These are phyloP conservation scores for Firmiana major DNA, from an alignment of 345 rosid species.

Conservation along the genomic window DNA sequence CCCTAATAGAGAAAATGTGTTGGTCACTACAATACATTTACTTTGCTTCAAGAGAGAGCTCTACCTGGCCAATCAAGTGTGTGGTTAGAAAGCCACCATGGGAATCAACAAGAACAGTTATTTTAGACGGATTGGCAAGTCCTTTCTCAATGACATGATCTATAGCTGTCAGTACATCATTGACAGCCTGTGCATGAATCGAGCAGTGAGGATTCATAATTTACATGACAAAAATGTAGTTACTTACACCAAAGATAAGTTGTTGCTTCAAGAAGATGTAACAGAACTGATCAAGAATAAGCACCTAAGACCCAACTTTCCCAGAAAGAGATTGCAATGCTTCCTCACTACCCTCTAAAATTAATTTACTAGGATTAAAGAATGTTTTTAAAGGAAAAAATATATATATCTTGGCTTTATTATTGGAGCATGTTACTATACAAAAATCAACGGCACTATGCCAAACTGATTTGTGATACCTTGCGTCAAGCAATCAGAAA, in stretches of 20 bases:
- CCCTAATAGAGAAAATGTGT: not conserved
- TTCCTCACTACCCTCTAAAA: slow-evolving; percentile 96
- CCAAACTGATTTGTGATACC: slow-evolving; percentile 37
- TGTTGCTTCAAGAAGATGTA: not conserved
- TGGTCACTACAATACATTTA: not conserved
- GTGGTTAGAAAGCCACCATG: slow-evolving; percentile 92
- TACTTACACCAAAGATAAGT: not conserved
- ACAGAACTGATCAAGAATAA: slow-evolving; percentile 1
- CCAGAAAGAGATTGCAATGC: slow-evolving; percentile 96
- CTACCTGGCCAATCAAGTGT: slow-evolving; percentile 96
- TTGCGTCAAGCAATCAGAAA: slow-evolving; percentile 45
- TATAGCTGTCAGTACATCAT: slow-evolving; percentile 74
- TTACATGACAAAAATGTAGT: not conserved
- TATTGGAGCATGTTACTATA: not conserved
- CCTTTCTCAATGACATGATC: slow-evolving; percentile 63
- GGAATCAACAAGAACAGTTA: slow-evolving; percentile 79
- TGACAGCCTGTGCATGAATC: slow-evolving; percentile 60
- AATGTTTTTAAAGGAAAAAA: too few species aligned
- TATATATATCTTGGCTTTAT: not conserved
- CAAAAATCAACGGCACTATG: not conserved
- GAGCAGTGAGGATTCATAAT: not conserved
- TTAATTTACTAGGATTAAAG: not conserved
- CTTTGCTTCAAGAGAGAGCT: not conserved
- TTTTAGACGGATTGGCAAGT: slow-evolving; percentile 65
- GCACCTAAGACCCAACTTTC: slow-evolving; percentile 84